These are phyloP conservation scores for Polyporus tsugae DNA, from an alignment of 1,284 basidiomycete species.

Conservation along the genomic window DNA sequence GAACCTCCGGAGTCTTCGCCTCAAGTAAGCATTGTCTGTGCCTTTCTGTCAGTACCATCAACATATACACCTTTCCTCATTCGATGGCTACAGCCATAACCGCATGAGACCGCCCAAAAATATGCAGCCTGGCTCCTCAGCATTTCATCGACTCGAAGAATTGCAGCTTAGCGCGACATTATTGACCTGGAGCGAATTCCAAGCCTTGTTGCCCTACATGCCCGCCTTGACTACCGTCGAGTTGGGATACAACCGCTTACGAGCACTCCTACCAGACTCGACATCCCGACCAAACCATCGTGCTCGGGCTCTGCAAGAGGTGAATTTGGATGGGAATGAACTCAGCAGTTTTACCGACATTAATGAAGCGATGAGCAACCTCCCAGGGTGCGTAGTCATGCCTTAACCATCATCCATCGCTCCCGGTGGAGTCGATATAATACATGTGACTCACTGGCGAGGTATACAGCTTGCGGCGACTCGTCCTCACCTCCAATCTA, in stretches of 20 bases:
- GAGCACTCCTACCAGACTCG: constrained; percentile 42
- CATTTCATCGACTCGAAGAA: constrained; percentile 68
- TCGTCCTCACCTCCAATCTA: constrained; percentile 76
- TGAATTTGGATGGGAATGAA: constrained; percentile 84
- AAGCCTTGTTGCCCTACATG: constrained; percentile 60
- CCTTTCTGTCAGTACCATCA: not conserved
- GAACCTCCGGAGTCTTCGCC: constrained; percentile 67
- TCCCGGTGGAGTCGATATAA: constrained; percentile 24
- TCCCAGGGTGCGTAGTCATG: constrained; percentile 56
- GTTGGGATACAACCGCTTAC: constrained; percentile 79
- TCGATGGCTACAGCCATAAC: constrained; percentile 59
- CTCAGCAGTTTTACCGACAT: constrained; percentile 68
- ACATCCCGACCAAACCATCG: not conserved
- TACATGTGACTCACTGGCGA: constrained; percentile 14
- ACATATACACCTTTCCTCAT: constrained; percentile 13
- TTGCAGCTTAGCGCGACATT: constrained; percentile 82
- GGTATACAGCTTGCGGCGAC: constrained; percentile 58
- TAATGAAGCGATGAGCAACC: constrained; percentile 53
- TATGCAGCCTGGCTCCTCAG: constrained; percentile 42
- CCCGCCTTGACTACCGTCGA: constrained; percentile 72
- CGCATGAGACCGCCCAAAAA: constrained; percentile 53
- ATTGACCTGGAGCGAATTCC: constrained; percentile 76
- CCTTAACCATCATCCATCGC: not conserved
- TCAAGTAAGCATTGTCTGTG: constrained; percentile 69
- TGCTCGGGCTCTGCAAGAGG: constrained; percentile 51